Evolutionary conservation across 108 stramenopile species (phyloP).

Genomic region (Skeletonema menzelii): DNA sequence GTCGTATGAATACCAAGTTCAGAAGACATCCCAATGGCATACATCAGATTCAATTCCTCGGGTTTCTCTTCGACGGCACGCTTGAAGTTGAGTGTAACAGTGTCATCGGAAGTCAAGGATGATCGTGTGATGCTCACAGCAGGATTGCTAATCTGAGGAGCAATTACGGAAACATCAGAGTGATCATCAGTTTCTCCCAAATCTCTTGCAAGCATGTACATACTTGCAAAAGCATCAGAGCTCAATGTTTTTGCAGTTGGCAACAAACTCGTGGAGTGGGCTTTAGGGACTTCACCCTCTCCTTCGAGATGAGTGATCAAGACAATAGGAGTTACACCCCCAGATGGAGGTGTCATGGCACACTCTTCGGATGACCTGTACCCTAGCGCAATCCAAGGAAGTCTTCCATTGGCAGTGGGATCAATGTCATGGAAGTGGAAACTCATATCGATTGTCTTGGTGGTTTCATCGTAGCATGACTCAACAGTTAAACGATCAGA

Average conservation of each 20-base stretch:
- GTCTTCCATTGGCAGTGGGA: constrained; percentile 13
- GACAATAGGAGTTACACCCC: constrained; percentile 32
- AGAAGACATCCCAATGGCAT: constrained; percentile 41
- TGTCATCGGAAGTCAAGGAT: constrained; percentile 4
- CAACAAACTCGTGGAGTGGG: constrained; percentile 16
- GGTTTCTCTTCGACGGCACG: constrained; percentile 24
- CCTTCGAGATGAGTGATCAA: constrained; percentile 24
- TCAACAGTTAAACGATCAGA: constrained; percentile 42
- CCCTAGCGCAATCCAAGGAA: constrained; percentile 50
- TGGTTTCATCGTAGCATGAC: constrained; percentile 45
- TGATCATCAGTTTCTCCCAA: constrained; percentile 27
- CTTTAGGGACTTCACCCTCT: constrained; percentile 1
- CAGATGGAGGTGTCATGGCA: constrained; percentile 45
- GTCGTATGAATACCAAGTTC: constrained; percentile 38
- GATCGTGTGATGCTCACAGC: constrained; percentile 10
- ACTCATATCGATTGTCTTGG: constrained; percentile 32
- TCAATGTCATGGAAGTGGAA: constrained; percentile 31
- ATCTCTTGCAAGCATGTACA: constrained; percentile 28
- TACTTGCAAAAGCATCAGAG: constrained; percentile 9
- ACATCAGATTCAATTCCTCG: constrained; percentile 47
- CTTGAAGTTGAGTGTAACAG: constrained; percentile 27
- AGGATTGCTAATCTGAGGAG: constrained; percentile 12
- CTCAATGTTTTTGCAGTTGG: constrained; percentile 26
- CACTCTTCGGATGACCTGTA: constrained; percentile 35
- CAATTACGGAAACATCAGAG: constrained; percentile 13